Evolutionary conservation across 83 land plant species (phyloP), one percentile per base, ranked within the genome.

Genomic region (Picea mariana): DNA sequence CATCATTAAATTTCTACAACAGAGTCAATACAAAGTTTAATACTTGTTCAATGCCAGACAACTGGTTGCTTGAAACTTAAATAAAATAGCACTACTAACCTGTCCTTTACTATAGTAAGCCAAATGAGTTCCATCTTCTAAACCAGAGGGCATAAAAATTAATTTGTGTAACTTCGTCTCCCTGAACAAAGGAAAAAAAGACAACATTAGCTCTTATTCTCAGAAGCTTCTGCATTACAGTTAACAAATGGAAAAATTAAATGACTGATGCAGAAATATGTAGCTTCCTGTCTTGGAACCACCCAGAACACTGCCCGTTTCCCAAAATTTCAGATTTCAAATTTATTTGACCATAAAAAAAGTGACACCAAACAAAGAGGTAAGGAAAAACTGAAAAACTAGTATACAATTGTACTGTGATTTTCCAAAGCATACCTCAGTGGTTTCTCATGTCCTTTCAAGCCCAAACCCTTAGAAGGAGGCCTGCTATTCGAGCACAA

Each of bases 81-180:
- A 60, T 9, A 64, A 66, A 75, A 23, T n/a, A 17, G n/a, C 26
- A 66, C 17, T 6, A 44, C 20, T 64, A 47, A 87, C 89, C 89
- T 87, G 89, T 79, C 89, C 87, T 63, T 87, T 87, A 26, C 79
- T 79, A 82, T 87, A 85, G 23, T 87, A 87, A 34, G 88, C 81
- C 49, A 87, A 52, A 24, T 82, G 82, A 44, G 82, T 82, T 52
- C 83, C 87, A 80, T 87, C 87, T 72, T 79, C 64, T 79, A 87
- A 79, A 77, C 84, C 89, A 61, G 12, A 31, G 20, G 85, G 89
- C 76, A 78, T 78, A 78, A 87, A 87, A 27, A 87, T 71, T 27
- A 86, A 62, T 40, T 85, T 87, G 82, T 87, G 89, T 40, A 86
- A 40, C 75, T 83, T 79, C 16, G 68, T 67, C 52, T 83, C 85